Conservation (phyloP, 129 eudicot species). For the Chrysanthemum makinoi region DNA sequence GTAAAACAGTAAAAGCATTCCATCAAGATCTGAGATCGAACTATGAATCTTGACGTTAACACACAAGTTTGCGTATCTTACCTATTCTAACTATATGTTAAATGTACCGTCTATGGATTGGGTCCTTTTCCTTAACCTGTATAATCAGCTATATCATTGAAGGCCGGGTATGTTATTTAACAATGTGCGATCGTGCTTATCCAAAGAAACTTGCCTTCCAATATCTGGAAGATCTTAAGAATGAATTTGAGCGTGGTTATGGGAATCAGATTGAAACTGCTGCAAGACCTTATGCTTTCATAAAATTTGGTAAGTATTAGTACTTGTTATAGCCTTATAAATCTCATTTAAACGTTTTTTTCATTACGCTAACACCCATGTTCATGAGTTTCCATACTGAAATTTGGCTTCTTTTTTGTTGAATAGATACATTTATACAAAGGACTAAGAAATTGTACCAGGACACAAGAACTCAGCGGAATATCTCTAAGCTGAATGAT, state of each 20-base stretch:
- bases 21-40: constrained; percentile 7
- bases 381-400: background rate
- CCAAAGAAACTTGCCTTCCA: constrained; percentile 99
- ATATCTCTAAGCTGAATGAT: constrained; percentile 89
- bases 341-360: background rate
- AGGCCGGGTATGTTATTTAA: constrained; percentile 93
- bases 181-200: constrained; percentile 98
- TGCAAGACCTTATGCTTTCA: constrained; percentile 97
- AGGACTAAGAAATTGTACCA: constrained; percentile 94
- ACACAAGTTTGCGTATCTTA: background rate
- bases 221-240: constrained; percentile 91
- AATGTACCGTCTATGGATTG: background rate
- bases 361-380: background rate
- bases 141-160: constrained; percentile 76
- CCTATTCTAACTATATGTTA: background rate
- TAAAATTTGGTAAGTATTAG: constrained; percentile 70
- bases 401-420: constrained; percentile 13
- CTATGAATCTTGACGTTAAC: constrained; percentile 3
- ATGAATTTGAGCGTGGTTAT: constrained; percentile 92
- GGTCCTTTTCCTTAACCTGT: constrained; percentile 52
- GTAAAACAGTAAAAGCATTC: background rate
- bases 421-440: constrained; percentile 81
- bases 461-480: constrained; percentile 96
- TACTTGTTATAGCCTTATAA: background rate
- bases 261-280: constrained; percentile 99